Base-by-base conservation (phyloP, 148 eudicot genomes). In the Pouteria glomerata region DNA sequence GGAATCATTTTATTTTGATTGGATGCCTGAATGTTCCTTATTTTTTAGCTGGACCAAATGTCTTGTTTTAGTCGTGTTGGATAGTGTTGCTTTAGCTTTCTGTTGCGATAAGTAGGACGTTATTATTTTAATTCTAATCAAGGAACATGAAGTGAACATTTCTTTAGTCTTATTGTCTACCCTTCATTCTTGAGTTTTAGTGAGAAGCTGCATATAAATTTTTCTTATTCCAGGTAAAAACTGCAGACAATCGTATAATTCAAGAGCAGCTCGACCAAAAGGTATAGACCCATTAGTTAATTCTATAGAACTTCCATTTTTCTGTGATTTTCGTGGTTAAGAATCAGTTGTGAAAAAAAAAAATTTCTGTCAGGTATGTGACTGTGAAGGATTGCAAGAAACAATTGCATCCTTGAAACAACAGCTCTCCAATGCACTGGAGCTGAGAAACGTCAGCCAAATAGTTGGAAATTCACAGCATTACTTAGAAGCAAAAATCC, bases 211-310 rank as follows among this genome's bases (percentile, higher is more conserved):
- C 50, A 0, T 56, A 14, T 67, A 24, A 26, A 67, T 48, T 74
- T 55, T 42, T 37, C 61, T 51, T 33, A 78, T 78, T 74, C 68
- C 78, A 95, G 99, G 99, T 95, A 27, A 86, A 92, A 84, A 78
- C 78, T 61, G 99, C 96, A 30, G 99, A 95, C 80, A 95, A 95
- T 77, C 82, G 99, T 73, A 81, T 95, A 81, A 90, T 91, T 76
- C 99, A 95, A 74, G 99, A 91, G 79, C 99, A 95, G 87, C 87
- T 95, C 77, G 82, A 79, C 82, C 86, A 88, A 69, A 95, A 95
- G 94, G 99, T 92, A 80, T 6, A 31, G 15, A 33, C 56, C 62
- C 50, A 21, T n/a, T 51, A 39, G 11, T 30, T 21, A 42, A 47
- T 58, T 52, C 14, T n/a, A n/a, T 45, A 19, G 34, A 61, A 48